Conservation (phyloP, 345 rosid genomes). For the Linum lewisii region DNA sequence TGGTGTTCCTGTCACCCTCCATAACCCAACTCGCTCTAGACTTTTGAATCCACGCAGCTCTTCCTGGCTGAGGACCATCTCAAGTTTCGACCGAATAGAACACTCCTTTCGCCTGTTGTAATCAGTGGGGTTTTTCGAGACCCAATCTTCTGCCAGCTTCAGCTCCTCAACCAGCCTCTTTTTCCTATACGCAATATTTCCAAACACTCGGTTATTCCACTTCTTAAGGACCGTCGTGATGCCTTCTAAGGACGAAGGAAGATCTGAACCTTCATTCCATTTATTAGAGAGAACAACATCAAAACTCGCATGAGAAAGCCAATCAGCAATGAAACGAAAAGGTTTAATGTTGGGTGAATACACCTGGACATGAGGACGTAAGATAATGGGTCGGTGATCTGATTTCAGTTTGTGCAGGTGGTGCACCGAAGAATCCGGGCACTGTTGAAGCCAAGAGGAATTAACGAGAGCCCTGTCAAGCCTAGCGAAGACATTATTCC, state of each 20-base stretch:
- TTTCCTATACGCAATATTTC: neutral
- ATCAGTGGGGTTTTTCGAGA: neutral
- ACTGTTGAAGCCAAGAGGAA: neutral
- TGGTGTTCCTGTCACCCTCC: neutral
- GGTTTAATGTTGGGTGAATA: too few relatives aligned
- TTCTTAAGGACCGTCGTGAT: neutral
- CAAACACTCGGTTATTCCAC: neutral
- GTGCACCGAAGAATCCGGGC: neutral
- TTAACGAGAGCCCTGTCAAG: neutral
- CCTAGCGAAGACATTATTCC: too few relatives aligned
- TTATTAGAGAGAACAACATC: neutral
- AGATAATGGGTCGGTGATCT: neutral
- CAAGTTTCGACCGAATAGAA: neutral
- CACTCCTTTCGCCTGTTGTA: neutral
- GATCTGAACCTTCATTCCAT: neutral
- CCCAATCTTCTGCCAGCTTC: neutral
- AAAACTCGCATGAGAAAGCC: neutral
- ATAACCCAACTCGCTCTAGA: neutral
- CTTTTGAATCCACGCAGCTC: neutral
- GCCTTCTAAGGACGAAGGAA: too few relatives aligned
- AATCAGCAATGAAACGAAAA: too few relatives aligned
- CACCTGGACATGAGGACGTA: too few relatives aligned
- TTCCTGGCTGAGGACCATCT: neutral
- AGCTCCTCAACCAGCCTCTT: too few relatives aligned
- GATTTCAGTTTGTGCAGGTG: neutral